Evolutionary conservation across 2,329 filamentous ascomycete genomes (phyloP), one percentile per base, ranked within the genome.

Genomic region (Claviceps maximensis): DNA sequence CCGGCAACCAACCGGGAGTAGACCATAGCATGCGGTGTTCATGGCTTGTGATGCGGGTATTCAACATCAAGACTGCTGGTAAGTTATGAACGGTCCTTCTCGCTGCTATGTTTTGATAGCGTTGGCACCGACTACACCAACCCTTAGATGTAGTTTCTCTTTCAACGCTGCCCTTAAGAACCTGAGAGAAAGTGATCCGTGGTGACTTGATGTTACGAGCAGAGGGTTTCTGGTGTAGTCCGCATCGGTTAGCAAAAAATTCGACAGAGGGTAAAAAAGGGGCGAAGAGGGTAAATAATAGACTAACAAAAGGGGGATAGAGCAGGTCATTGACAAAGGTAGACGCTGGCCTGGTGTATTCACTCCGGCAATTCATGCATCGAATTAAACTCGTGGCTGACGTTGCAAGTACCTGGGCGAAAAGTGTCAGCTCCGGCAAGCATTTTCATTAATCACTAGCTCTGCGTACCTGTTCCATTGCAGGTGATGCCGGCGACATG

Each of bases 121-220:
- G 80, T 59, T 89, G 86, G 65, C 94, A 98, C 62, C 85, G 82
- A 58, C 85, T 85, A 65, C 93, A 98, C 90, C 90, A 98, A 7
- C 93, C 93, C 61, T 91, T 83, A 46, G 87, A 89, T 47, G 87
- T 88, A 12, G 87, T 86, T 65, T 96, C 89, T 51, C 89, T 78
- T 68, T 97, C 91, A 31, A 98, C 84, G 58, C 89, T 95, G 51
- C 83, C 82, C 66, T 96, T 95, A n/a, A 98, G 73, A 47, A 96
- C 82, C 62, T 93, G 87, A 0, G 89, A 95, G 65, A 98, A 98
- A 50, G 77, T 87, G 60, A 73, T 77, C 65, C 74, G 78, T 51
- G 69, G 75, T 49, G 70, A 68, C 66, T 77, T 78, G 45, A 70
- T 65, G 54, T 74, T 77, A 52, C 79, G 69, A 21, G 65, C 63